A percentile compares a stretch with the other conserved stretches of the same genome.
These are phyloP conservation scores for Begonia fuchsioides DNA, from an alignment of 306 rosid species.

Conservation along the genomic window DNA sequence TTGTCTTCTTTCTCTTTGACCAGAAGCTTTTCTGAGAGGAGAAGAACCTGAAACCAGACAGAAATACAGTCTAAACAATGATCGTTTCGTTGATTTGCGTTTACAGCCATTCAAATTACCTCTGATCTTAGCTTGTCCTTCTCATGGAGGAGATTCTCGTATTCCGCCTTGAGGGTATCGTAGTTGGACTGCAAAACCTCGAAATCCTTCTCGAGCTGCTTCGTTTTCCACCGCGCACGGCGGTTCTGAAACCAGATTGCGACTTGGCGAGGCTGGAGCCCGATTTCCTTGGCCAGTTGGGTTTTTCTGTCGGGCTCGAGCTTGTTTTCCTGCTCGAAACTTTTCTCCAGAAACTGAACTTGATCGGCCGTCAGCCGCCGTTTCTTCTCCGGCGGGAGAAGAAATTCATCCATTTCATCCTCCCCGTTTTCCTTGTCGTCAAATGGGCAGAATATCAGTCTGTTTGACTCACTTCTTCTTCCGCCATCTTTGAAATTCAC, in stretches of 20 bases:
- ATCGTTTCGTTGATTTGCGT: no score
- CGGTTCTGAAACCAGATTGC: slow-evolving; percentile 99
- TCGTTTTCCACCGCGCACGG: slow-evolving; percentile 96
- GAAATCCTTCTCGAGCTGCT: slow-evolving; percentile 88
- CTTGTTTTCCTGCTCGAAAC: slow-evolving; percentile 91
- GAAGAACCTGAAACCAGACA: slow-evolving; percentile 26
- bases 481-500: slow-evolving; percentile 54
- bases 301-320: slow-evolving; percentile 93
- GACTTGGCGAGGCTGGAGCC: slow-evolving; percentile 92
- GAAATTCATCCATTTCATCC: slow-evolving; percentile 44
- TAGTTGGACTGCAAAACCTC: slow-evolving; percentile 75
- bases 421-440: slow-evolving; percentile 46
- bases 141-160: slow-evolving; percentile 55
- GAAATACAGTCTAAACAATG: no score
- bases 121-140: slow-evolving; percentile 78
- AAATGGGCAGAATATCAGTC: slow-evolving; percentile 21
- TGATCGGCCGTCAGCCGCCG: slow-evolving; percentile 50
- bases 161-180: slow-evolving; percentile 53
- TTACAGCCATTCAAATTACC: slow-evolving; percentile 46
- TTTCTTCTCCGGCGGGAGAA: slow-evolving; percentile 70
- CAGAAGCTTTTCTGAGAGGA: slow-evolving; percentile 31
- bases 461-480: slow-evolving; percentile 26
- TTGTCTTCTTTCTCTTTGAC: slow-evolving; percentile 22
- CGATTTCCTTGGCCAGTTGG: slow-evolving; percentile 83
- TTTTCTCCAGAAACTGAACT: slow-evolving; percentile 81